Evolutionary conservation across 2,329 filamentous ascomycete genomes (phyloP).

Genomic region (Chaetomium strumarium): DNA sequence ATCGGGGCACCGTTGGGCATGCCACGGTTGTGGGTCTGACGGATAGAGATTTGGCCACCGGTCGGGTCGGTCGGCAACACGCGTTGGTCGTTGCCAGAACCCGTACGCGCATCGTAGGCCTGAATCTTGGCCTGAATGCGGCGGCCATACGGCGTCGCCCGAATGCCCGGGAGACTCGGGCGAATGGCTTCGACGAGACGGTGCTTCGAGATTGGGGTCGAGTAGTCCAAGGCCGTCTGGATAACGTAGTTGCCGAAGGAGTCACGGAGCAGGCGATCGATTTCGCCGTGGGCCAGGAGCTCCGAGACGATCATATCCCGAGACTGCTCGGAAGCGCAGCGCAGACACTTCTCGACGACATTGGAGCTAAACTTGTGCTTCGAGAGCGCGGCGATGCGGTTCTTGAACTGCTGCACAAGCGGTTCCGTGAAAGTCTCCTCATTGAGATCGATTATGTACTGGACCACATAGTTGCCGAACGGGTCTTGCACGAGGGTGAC

Average conservation of each 20-base stretch:
- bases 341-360: constrained; percentile 93
- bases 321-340: constrained; percentile 68
- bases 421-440: constrained; percentile 85
- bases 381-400: constrained; percentile 65
- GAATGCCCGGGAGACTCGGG: constrained; percentile 76
- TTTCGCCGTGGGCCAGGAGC: constrained; percentile 65
- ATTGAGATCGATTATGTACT: constrained; percentile 95
- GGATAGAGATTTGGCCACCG: constrained; percentile 49
- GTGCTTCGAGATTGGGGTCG: constrained; percentile 65
- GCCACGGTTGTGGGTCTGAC: constrained; percentile 38
- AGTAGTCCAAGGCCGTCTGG: constrained; percentile 87
- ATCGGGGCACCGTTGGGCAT: constrained; percentile 37
- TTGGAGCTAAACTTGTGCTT: constrained; percentile 99
- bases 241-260: constrained; percentile 97
- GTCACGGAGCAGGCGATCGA: constrained; percentile 85
- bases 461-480: constrained; percentile 97
- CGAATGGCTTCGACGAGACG: constrained; percentile 79
- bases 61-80: constrained; percentile 47
- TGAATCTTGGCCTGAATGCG: constrained; percentile 87
- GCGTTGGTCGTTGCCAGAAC: constrained; percentile 41
- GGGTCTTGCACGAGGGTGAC: constrained; percentile 88
- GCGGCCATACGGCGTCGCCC: constrained; percentile 87
- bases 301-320: constrained; percentile 82
- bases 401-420: constrained; percentile 73
- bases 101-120: constrained; percentile 45